Base-by-base conservation (phyloP, 495 filamentous ascomycete genomes). In the Apodospora peruviana region DNA sequence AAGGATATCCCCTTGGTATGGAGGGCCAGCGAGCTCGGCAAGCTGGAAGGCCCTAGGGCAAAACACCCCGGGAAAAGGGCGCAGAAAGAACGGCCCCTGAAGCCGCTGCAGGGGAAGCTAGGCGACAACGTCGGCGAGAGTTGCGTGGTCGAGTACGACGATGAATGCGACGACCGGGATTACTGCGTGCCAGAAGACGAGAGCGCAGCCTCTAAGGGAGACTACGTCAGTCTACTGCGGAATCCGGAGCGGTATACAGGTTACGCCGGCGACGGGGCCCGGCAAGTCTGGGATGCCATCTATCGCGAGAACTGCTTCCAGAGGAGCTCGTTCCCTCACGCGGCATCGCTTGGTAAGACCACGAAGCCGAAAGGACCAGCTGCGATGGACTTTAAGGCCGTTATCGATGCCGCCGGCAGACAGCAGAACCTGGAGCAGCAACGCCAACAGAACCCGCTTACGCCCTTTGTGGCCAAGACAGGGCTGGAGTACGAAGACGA, bases 111-210 rank as follows among this genome's bases (percentile, higher is more conserved):
- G 58, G 94, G 91, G 2, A 76, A 80, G 60, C 71, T 98, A 29
- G 93, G 93, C 25, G 87, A 90, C 42, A 74, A 84, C 45, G 91
- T 95, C 8, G 88, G 88, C 17, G 93, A 98, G 69, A 95, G 88
- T 58, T 98, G 93, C 66, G 88, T 98, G 36, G 83, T 96, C 2
- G 93, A 98, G 66, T 95, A 93, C 61, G 93, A 96, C 58, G 94
- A 97, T 56, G 93, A 98, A 63, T 96, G 93, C 53, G 93, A 98
- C 68, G 89, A 97, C 46, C 79, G 91, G 23, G 93, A 98, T 60
- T 98, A 97, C 65, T 98, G 93, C 73, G 80, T 97, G 5, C 91
- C 91, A 1, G 93, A 98, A 55, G 93, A 98, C 62, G 90, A 96
- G 69, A 84, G 85, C 48, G 82, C 88, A 3, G 79, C 76, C 32